Evolutionary conservation across 2,329 filamentous ascomycete species (phyloP).

Genomic region (Lasiodiplodia theobromae): DNA sequence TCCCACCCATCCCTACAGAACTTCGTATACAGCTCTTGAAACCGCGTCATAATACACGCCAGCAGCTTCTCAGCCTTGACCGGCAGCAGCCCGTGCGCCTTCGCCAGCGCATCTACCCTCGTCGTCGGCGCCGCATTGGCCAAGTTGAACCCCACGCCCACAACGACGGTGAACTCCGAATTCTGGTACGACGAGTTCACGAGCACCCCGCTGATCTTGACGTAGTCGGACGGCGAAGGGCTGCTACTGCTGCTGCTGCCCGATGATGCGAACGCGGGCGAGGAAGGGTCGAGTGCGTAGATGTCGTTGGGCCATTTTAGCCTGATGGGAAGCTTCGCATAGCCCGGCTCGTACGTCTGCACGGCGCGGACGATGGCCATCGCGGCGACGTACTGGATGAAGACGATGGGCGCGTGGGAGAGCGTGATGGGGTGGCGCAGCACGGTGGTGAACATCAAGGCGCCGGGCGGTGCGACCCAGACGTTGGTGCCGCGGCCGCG

Average conservation of each 20-base stretch:
- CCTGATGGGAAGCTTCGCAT: conserved; percentile 77
- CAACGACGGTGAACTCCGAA: conserved; percentile 81
- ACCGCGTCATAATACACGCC: conserved; percentile 77
- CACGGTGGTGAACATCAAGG: conserved; percentile 85
- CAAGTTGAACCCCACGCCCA: conserved; percentile 84
- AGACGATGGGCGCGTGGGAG: conserved; percentile 80
- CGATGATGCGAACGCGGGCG: too few relatives aligned
- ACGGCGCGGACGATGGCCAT: conserved; percentile 87
- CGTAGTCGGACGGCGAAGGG: conserved; percentile 63
- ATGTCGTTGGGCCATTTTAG: conserved; percentile 99
- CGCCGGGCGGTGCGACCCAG: conserved; percentile 90
- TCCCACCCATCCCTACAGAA: conserved; percentile 82
- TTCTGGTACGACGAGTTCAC: conserved; percentile 84
- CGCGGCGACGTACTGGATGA: conserved; percentile 91
- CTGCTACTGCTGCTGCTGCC: background rate
- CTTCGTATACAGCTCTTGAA: conserved; percentile 77
- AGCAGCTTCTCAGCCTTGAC: conserved; percentile 82
- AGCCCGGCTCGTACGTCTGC: conserved; percentile 78
- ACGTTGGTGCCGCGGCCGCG: conserved; percentile 90
- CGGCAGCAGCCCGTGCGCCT: conserved; percentile 53
- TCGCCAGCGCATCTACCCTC: conserved; percentile 76
- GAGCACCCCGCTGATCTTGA: conserved; percentile 93
- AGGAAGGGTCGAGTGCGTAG: conserved; percentile 47
- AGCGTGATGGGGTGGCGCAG: conserved; percentile 82
- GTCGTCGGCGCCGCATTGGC: conserved; percentile 86